Evolutionary conservation across 2,329 filamentous ascomycete genomes (phyloP).

Genomic region (Pseudogymnoascus sp.): DNA sequence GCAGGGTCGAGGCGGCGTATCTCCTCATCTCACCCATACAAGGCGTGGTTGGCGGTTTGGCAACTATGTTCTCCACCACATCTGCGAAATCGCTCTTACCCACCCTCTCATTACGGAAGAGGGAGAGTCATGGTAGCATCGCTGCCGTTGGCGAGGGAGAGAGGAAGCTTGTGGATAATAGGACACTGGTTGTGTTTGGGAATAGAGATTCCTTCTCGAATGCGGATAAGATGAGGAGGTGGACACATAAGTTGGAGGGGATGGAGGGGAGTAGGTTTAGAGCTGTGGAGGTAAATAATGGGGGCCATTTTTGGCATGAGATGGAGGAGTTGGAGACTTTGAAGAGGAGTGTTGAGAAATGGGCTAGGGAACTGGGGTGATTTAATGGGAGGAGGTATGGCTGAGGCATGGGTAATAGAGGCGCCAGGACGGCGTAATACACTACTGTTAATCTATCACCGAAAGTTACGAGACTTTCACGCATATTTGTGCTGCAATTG

Average conservation of each 20-base stretch:
- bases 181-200: constrained; percentile 65
- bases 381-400: not conserved
- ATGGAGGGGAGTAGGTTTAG: constrained; percentile 26
- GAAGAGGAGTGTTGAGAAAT: not conserved
- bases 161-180: constrained; percentile 47
- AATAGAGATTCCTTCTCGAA: constrained; percentile 66
- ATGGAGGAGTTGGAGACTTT: constrained; percentile 11
- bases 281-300: constrained; percentile 37
- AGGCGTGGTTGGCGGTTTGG: constrained; percentile 49
- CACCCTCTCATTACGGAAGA: not conserved
- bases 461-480: not conserved
- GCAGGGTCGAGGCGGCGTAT: constrained; percentile 39
- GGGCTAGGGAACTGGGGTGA: not conserved
- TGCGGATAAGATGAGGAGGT: constrained; percentile 53
- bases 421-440: not conserved
- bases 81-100: constrained; percentile 24
- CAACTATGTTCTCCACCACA: constrained; percentile 40
- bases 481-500: not conserved
- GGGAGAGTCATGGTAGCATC: constrained; percentile 24
- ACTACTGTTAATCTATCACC: not conserved
- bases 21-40: constrained; percentile 61
- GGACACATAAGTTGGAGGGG: constrained; percentile 47
- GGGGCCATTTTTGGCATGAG: constrained; percentile 44
- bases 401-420: not conserved
- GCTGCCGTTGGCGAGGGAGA: constrained; percentile 30